These are phyloP conservation scores for Boletus sp. DNA, from an alignment of 768 basidiomycete genomes.

Conservation along the genomic window DNA sequence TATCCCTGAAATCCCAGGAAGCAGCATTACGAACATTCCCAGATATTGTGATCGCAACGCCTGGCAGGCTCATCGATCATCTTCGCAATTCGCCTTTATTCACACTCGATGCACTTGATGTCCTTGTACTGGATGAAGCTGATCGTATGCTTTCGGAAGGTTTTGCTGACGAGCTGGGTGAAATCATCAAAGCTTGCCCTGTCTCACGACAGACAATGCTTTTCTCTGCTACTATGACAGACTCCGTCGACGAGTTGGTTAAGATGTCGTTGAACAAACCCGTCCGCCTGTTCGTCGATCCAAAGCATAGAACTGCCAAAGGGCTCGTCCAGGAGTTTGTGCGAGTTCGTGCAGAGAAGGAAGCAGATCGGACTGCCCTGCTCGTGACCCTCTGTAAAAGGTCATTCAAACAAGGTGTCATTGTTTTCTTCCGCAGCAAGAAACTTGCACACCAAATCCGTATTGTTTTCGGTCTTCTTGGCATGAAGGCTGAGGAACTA, in stretches of 20 bases:
- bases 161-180: conserved; percentile 90
- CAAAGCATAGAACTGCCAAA: conserved; percentile 82
- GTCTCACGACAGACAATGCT: conserved; percentile 93
- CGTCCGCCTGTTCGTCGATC: conserved; percentile 93
- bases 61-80: conserved; percentile 97
- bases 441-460: conserved; percentile 97
- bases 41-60: conserved; percentile 94
- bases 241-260: conserved; percentile 91
- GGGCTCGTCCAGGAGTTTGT: conserved; percentile 94
- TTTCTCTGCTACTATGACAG: conserved; percentile 99
- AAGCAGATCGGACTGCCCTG: conserved; percentile 71
- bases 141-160: conserved; percentile 97
- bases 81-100: conserved; percentile 94
- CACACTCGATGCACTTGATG: conserved; percentile 87
- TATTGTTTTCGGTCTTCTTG: conserved; percentile 85
- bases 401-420: conserved; percentile 79
- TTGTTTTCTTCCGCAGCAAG: conserved; percentile 96
- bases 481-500: conserved; percentile 87
- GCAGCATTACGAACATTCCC: conserved; percentile 79
- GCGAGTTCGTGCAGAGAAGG: conserved; percentile 79
- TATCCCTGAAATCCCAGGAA: conserved; percentile 93
- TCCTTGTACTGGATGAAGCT: conserved; percentile 95
- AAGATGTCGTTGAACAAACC: conserved; percentile 92
- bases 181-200: conserved; percentile 92
- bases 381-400: conserved; percentile 83